Evolutionary conservation across 768 basidiomycete genomes (phyloP), one percentile per base, ranked within the genome.

Genomic region (Cyclocybe aegerita): DNA sequence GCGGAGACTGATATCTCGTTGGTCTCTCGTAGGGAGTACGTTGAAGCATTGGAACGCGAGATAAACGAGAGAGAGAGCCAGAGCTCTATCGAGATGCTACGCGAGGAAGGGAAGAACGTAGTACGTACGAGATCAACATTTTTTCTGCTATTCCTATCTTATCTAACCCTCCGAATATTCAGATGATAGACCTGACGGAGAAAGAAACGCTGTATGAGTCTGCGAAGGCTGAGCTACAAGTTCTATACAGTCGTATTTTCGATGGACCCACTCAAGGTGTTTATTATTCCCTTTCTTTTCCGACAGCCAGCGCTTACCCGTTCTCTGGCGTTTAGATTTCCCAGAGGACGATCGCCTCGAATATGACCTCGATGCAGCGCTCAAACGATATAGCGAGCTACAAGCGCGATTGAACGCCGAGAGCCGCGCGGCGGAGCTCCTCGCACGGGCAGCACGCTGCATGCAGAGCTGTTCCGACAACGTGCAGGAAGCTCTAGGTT

Each of bases 261-360:
- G 73, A 74, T 46, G 75, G 75, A 5, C 72, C 73, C 11, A 70
- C 74, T 14, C 62, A 68, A 67, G 66, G 75, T 71, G 9, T 23
- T 36, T 33, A 47, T 39, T 15, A n/a, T 32, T 10, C 35, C 7
- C 17, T 32, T 10, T 4, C 10, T 35, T 8, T 38, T 16, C 31
- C 23, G 23, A 2, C 23, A 23, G 23, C 4, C 23, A 23, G 23
- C 17, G 8, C 34, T 40, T 37, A 41, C 9, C 35, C n/a, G 32
- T 34, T 42, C 14, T 30, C 33, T 37, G 10, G 44, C 40, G 32
- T 48, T 23, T 38, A 73, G 76, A 67, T 14, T 78, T 73, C 51
- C 75, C 75, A 31, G 75, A 75, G 52, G 75, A 77, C 39, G 75
- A 77, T 52, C 62, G 59, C 16, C 62, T 76, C n/a, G 73, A 77